These are phyloP conservation scores for Boletus coccyginus DNA, from an alignment of 768 basidiomycete species.

Conservation along the genomic window DNA sequence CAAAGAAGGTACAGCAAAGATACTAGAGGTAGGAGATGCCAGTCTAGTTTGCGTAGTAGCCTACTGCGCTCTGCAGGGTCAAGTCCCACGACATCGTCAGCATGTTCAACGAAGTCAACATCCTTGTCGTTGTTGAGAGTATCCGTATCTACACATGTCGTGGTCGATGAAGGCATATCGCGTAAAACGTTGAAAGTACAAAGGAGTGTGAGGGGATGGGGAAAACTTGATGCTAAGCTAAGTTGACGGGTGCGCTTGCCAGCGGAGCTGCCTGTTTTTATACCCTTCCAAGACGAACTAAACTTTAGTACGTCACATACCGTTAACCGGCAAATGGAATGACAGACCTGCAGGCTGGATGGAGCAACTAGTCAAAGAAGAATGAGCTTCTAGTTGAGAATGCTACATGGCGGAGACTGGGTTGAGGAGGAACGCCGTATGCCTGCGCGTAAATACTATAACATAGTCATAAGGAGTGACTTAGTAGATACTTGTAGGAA, in stretches of 20 bases:
- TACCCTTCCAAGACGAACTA: background rate
- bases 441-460: too few relatives aligned
- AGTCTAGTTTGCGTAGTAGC: slow-evolving; percentile 42
- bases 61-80: slow-evolving; percentile 20
- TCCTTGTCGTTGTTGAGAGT: slow-evolving; percentile 12
- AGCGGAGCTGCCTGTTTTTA: background rate
- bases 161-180: slow-evolving; percentile 14
- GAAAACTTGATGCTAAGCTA: background rate
- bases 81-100: slow-evolving; percentile 1
- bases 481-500: too few relatives aligned
- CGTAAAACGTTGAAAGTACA: background rate
- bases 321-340: background rate
- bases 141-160: slow-evolving; percentile 6
- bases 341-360: background rate
- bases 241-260: background rate
- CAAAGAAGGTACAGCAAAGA: slow-evolving; percentile 44
- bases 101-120: background rate
- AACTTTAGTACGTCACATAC: background rate
- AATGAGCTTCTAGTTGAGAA: too few relatives aligned
- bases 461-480: too few relatives aligned
- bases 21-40: slow-evolving; percentile 43
- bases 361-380: background rate
- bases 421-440: too few relatives aligned
- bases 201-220: background rate
- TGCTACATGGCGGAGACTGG: too few relatives aligned